Percentiles rank a stretch among this genome's conserved stretches.
Evolutionary conservation across 2,329 filamentous ascomycete genomes (phyloP).

Genomic region (Parascedosporium putredinis): DNA sequence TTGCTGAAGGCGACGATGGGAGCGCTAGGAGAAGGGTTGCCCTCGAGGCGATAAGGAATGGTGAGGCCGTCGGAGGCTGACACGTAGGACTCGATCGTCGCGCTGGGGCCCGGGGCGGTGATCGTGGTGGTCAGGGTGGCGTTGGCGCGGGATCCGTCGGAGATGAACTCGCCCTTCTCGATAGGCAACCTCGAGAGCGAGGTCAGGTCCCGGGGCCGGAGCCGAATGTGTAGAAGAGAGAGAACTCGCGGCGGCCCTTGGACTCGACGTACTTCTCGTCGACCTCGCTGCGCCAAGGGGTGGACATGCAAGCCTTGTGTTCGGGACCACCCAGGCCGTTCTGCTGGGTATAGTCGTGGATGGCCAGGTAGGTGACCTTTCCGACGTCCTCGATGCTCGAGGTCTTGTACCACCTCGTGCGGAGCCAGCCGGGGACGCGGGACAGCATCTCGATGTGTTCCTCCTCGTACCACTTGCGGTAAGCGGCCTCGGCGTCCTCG

Average conservation of each 20-base stretch:
- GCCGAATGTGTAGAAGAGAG: slow-evolving; percentile 72
- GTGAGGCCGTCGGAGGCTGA: slow-evolving; percentile 57
- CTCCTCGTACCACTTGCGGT: slow-evolving; percentile 60
- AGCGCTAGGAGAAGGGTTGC: slow-evolving; percentile 53
- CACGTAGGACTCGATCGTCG: slow-evolving; percentile 56
- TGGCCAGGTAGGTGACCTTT: slow-evolving; percentile 44
- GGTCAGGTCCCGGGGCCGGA: slow-evolving; percentile 58
- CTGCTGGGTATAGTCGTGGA: slow-evolving; percentile 61
- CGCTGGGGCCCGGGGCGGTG: slow-evolving; percentile 36
- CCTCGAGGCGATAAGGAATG: slow-evolving; percentile 67
- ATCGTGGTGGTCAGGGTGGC: slow-evolving; percentile 28
- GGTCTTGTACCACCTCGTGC: slow-evolving; percentile 60
- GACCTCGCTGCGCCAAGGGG: slow-evolving; percentile 50
- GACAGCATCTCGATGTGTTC: slow-evolving; percentile 64
- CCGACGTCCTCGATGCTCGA: slow-evolving; percentile 47
- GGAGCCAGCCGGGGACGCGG: slow-evolving; percentile 69
- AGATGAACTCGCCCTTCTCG: slow-evolving; percentile 36
- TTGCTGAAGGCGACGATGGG: slow-evolving; percentile 69
- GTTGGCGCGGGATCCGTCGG: slow-evolving; percentile 13
- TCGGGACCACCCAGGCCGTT: slow-evolving; percentile 59
- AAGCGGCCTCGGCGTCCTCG: slow-evolving; percentile 40
- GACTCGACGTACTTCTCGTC: slow-evolving; percentile 46
- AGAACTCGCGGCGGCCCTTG: slow-evolving; percentile 51
- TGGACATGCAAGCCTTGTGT: slow-evolving; percentile 51
- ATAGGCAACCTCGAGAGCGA: slow-evolving; percentile 41